Conservation (phyloP, 192 early-diverging fungal species). For the Spizellomyces punctatus region DNA sequence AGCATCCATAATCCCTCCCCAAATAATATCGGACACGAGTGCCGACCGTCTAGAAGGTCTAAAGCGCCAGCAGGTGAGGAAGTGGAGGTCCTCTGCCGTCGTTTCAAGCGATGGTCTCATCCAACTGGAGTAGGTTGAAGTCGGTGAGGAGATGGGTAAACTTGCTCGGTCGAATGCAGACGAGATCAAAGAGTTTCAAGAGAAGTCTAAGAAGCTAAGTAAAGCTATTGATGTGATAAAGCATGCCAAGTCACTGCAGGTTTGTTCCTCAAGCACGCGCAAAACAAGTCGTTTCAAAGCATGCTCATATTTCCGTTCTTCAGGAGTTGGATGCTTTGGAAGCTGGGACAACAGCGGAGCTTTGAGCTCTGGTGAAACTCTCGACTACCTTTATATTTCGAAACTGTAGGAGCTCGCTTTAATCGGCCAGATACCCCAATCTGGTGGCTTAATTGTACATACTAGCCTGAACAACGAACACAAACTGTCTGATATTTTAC, state of each 20-base stretch:
- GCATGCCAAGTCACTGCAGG: slow-evolving; percentile 1
- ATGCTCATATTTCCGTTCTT: background rate
- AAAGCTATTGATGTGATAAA: slow-evolving; percentile 2
- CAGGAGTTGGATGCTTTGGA: background rate
- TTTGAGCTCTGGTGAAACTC: too few relatives aligned
- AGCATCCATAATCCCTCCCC: slow-evolving; percentile 10
- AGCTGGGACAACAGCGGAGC: background rate
- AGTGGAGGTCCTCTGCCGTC: too few relatives aligned
- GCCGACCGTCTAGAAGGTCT: slow-evolving; percentile 14
- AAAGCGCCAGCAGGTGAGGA: slow-evolving; percentile 24
- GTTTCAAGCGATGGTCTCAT: too few relatives aligned
- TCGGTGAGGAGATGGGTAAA: slow-evolving; percentile 10
- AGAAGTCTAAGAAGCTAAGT: background rate
- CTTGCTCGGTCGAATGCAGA: background rate
- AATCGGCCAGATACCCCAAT: too few relatives aligned
- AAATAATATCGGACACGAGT: slow-evolving; percentile 9
- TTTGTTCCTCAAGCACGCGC: background rate
- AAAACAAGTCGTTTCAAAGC: background rate
- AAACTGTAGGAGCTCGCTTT: too few relatives aligned
- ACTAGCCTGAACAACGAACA: background rate
- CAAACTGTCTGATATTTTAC: background rate
- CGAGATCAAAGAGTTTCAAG: background rate
- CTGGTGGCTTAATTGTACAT: too few relatives aligned
- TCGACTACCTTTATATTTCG: too few relatives aligned
- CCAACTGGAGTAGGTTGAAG: background rate